Conservation (phyloP, 176 grass and related monocot species). For the Oryza longistaminata region DNA sequence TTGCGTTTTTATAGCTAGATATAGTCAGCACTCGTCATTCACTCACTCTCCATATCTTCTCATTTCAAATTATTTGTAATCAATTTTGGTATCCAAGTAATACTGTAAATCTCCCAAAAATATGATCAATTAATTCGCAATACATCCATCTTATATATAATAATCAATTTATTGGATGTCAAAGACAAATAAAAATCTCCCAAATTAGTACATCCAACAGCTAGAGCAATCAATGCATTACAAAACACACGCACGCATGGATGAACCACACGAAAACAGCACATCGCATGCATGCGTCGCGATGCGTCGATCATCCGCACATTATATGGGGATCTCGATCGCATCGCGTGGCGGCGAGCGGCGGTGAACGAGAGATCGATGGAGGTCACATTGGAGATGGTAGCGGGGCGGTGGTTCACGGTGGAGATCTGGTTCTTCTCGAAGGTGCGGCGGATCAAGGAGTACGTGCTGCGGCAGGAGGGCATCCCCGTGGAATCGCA, state of each 20-base stretch:
- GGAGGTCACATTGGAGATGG: constrained; percentile 46
- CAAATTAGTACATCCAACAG: not conserved
- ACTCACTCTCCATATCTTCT: too few relatives aligned
- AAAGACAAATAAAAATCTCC: not conserved
- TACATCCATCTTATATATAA: not conserved
- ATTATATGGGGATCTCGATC: too few relatives aligned
- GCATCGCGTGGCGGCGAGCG: too few relatives aligned
- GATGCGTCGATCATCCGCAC: not conserved
- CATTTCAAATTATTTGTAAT: too few relatives aligned
- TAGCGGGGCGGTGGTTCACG: not conserved
- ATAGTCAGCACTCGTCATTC: too few relatives aligned
- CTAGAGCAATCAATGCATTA: not conserved
- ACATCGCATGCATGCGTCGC: not conserved
- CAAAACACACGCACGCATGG: not conserved
- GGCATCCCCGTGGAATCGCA: constrained; percentile 39
- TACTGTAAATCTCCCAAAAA: not conserved
- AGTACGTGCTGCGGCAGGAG: constrained; percentile 14
- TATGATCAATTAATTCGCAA: not conserved
- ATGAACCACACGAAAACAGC: too few relatives aligned
- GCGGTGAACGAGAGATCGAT: not conserved
- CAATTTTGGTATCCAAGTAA: not conserved
- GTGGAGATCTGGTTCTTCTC: constrained; percentile 47
- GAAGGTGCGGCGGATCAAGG: constrained; percentile 45
- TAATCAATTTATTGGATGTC: not conserved
- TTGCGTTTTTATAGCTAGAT: too few relatives aligned